phyloP scores from a whole-genome alignment of 805 yeast species.

The Barnettozyma pratensis region DNA sequence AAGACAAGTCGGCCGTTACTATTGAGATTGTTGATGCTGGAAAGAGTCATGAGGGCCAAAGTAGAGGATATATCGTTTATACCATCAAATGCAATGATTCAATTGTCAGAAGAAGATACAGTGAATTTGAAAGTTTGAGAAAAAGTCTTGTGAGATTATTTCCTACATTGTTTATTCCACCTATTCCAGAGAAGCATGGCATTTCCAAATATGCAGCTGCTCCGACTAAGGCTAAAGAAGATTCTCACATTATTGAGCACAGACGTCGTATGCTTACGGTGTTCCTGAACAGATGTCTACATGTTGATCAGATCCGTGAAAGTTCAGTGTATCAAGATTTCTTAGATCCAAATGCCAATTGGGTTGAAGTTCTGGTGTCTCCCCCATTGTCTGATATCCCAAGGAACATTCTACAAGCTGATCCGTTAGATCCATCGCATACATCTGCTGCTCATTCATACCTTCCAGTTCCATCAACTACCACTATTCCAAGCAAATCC shows the following conservation, averaged over 20 bases:
- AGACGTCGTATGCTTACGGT: constrained; percentile 74
- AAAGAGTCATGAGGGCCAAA: constrained; percentile 74
- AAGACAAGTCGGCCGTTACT: constrained; percentile 14
- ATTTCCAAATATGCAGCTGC: constrained; percentile 39
- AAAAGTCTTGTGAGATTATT: constrained; percentile 63
- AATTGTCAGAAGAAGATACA: constrained; percentile 75
- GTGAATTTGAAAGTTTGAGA: constrained; percentile 85
- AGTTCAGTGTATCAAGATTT: constrained; percentile 70
- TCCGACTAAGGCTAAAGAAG: constrained; percentile 38
- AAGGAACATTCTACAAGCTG: constrained; percentile 46
- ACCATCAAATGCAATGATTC: constrained; percentile 63
- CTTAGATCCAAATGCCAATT: constrained; percentile 84
- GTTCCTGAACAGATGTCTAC: constrained; percentile 74
- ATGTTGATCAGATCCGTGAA: constrained; percentile 50
- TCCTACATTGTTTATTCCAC: constrained; percentile 84
- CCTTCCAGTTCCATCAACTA: constrained; percentile 53
- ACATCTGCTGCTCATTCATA: constrained; percentile 56
- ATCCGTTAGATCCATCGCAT: constrained; percentile 55
- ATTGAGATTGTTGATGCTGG: constrained; percentile 73
- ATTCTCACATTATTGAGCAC: constrained; percentile 49
- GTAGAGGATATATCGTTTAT: constrained; percentile 76
- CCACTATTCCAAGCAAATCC: constrained; percentile 20
- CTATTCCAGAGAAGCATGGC: constrained; percentile 84
- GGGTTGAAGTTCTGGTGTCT: constrained; percentile 69
- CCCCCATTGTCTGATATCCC: constrained; percentile 54